Evolutionary conservation across 331 rosid genomes (phyloP).

Genomic region (Acacia pycnantha): DNA sequence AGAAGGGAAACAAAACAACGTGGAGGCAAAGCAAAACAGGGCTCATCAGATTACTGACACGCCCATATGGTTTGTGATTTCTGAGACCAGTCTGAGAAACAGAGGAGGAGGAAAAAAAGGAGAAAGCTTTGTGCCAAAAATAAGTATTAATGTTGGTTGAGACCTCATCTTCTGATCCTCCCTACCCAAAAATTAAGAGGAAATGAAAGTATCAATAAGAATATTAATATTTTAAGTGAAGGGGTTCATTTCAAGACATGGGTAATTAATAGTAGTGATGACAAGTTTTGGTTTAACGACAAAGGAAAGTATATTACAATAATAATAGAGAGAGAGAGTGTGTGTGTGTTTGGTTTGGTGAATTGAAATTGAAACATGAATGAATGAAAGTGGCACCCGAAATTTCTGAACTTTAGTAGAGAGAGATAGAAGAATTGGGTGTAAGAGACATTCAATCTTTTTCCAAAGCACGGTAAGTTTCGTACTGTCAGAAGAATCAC

Average conservation of each 20-base stretch:
- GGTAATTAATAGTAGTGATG: not conserved
- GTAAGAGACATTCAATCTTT: conserved; percentile 17
- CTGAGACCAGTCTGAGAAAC: not conserved
- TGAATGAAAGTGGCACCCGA: conserved; percentile 18
- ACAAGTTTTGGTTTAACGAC: not conserved
- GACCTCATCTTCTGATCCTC: not conserved
- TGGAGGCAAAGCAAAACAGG: conserved; percentile 44
- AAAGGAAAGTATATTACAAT: not conserved
- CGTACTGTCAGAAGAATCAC: conserved; percentile 6
- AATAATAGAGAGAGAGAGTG: not conserved
- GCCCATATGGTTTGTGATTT: conserved; percentile 25
- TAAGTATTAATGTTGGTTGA: not conserved
- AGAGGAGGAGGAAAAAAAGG: not conserved
- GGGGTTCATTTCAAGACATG: not conserved
- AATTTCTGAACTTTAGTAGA: conserved; percentile 21
- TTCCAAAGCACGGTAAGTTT: conserved; percentile 4
- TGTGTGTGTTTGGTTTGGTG: not conserved
- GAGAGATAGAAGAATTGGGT: not conserved
- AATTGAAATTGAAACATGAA: not conserved
- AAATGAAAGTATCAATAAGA: not conserved
- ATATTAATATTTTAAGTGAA: not conserved
- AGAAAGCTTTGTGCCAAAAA: not conserved
- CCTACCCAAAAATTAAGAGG: not conserved
- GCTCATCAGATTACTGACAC: conserved; percentile 17
- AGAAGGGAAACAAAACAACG: conserved; percentile 23